Evolutionary conservation across 169 alveolate genomes (phyloP).

Genomic region (Plasmodium fragile): DNA sequence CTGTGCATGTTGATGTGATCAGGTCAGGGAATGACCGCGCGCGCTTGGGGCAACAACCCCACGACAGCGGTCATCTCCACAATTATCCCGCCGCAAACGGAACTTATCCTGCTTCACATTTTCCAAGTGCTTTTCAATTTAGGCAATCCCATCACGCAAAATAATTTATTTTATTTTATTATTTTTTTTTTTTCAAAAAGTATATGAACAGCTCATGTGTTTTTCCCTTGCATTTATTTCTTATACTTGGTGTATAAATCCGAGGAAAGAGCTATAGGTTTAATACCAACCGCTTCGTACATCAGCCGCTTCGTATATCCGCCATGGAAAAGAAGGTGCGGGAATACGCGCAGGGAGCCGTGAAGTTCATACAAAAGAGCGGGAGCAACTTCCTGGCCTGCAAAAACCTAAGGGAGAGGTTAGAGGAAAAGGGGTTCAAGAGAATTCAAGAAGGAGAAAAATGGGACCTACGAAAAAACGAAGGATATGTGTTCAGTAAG

Average conservation of each 20-base stretch:
- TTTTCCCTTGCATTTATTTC: background rate
- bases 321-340: conserved; percentile 52
- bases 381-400: conserved; percentile 69
- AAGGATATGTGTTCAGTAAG: conserved; percentile 57
- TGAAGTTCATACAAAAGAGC: conserved; percentile 38
- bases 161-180: too few relatives aligned
- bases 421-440: conserved; percentile 15
- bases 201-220: background rate
- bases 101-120: background rate
- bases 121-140: background rate
- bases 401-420: conserved; percentile 34
- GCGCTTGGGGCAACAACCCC: background rate
- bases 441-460: conserved; percentile 49
- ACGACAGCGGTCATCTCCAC: background rate
- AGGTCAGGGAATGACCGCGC: background rate
- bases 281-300: too few relatives aligned
- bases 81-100: background rate
- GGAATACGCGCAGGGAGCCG: conserved; percentile 59
- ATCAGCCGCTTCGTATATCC: too few relatives aligned
- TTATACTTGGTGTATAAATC: background rate
- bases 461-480: conserved; percentile 61
- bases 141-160: background rate
- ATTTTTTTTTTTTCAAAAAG: too few relatives aligned
- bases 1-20: background rate
- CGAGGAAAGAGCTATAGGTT: background rate